Evolutionary conservation across 352 stramenopile species (phyloP), one percentile per base, ranked within the genome.

Genomic region (Globisporangium orthogonon): DNA sequence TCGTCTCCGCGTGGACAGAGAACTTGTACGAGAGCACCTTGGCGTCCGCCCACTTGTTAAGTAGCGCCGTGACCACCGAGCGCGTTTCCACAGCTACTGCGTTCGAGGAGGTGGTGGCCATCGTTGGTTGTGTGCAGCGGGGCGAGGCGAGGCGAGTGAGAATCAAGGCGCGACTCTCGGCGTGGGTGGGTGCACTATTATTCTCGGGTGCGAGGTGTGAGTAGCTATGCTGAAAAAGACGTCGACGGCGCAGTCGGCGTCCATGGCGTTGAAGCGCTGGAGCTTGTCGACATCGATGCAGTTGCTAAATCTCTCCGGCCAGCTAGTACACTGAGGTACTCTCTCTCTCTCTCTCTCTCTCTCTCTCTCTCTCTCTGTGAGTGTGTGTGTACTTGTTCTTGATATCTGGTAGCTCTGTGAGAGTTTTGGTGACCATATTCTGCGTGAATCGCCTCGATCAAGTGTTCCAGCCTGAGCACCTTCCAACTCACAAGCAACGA

Each of bases 1-100:
- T 73, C 41, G 60, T 55, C n/a, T 68, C 47, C 15, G 65, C 51
- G 10, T 69, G 63, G 39, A 83, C 63, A 9, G 71, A 74, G 64
- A 78, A 86, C 39, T 83, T 84, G 79, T 88, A 88, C 28, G 67
- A 73, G 14, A 90, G 75, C 35, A 65, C 52, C 4, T 66, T 60
- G 13, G 51, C 61, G 4, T 79, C 60, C 9, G 52, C 35, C 67
- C 67, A 83, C 14, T 67, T 58, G 41, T 65, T 70, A 7, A 90
- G 73, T 53, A 87, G 73, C 49, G 60, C 61, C 43, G 58, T 55
- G 33, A 86, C 64, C 13, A 66, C 66, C 33, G 74, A 73, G 39
- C 73, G 69, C 39, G 65, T 77, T 39, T 86, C 74, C 29, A 60
- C 59, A 4, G 66, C 62, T 15, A 75, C 50, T 31, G 58, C 61